Percentiles rank a stretch among this genome's conserved stretches.
phyloP scores from a whole-genome alignment of 140 eudicot species.

The Stevia rebaudiana region DNA sequence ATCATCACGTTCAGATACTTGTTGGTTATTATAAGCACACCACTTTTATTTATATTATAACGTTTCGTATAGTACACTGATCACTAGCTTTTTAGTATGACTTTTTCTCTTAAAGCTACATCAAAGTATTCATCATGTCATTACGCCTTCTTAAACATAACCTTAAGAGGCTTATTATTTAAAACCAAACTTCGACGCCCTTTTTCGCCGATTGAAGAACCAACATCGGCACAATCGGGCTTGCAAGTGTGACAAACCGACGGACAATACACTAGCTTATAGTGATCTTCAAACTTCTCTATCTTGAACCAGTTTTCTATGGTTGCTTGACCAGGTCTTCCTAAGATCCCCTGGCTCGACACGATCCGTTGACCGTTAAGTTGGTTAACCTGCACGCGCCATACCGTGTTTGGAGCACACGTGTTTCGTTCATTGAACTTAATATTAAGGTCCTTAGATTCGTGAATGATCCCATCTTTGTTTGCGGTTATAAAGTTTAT shows the following conservation, averaged over 20 bases:
- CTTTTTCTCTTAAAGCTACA: neutral
- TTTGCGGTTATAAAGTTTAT: conserved; percentile 11
- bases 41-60: no score
- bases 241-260: conserved; percentile 34
- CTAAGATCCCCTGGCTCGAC: conserved; percentile 15
- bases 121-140: neutral
- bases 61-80: conserved; percentile 1
- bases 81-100: conserved; percentile 1
- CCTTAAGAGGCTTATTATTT: conserved; percentile 29
- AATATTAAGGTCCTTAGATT: conserved; percentile 32
- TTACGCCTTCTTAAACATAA: conserved; percentile 31
- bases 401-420: conserved; percentile 11
- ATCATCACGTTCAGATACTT: no score
- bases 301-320: conserved; percentile 45
- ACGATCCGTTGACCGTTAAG: neutral
- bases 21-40: no score
- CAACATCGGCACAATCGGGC: conserved; percentile 33
- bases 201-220: conserved; percentile 13
- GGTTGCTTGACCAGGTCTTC: conserved; percentile 20
- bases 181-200: conserved; percentile 33
- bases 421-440: conserved; percentile 9
- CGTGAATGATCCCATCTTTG: conserved; percentile 29
- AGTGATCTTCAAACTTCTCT: conserved; percentile 27
- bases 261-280: conserved; percentile 41
- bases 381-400: conserved; percentile 14